phyloP scores from a whole-genome alignment of 768 basidiomycete genomes.

The Boletus reticulatus region DNA sequence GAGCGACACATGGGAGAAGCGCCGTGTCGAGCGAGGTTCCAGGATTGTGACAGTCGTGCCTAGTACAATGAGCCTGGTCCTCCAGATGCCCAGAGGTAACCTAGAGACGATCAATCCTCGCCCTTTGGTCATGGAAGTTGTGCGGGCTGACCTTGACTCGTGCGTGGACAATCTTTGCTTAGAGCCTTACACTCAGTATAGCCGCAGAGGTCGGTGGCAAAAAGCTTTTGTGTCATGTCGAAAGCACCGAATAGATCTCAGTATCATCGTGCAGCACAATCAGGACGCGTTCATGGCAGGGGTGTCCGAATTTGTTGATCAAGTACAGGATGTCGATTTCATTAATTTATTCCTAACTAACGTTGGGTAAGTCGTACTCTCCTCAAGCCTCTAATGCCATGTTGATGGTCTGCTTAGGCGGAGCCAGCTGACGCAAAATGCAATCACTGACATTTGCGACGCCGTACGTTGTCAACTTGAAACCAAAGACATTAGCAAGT shows the following conservation, averaged over 20 bases:
- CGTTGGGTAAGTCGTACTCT: slow-evolving; percentile 57
- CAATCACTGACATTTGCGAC: slow-evolving; percentile 72
- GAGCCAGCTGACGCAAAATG: slow-evolving; percentile 54
- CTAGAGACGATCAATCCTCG: slow-evolving; percentile 94
- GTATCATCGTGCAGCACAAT: slow-evolving; percentile 82
- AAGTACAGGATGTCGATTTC: slow-evolving; percentile 87
- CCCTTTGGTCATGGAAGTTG: slow-evolving; percentile 84
- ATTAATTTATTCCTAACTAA: slow-evolving; percentile 89
- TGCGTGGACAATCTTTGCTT: slow-evolving; percentile 14
- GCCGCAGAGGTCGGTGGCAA: slow-evolving; percentile 65
- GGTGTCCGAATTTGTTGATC: slow-evolving; percentile 71
- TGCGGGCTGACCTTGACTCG: slow-evolving; percentile 73
- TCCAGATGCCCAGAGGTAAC: slow-evolving; percentile 98
- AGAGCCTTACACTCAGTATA: background rate
- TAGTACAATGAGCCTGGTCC: slow-evolving; percentile 81
- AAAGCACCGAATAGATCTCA: slow-evolving; percentile 91
- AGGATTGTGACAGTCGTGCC: slow-evolving; percentile 87
- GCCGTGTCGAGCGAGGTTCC: slow-evolving; percentile 87
- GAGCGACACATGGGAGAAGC: slow-evolving; percentile 54
- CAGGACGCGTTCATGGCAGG: slow-evolving; percentile 60
- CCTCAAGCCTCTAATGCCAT: background rate
- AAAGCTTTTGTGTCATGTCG: slow-evolving; percentile 90
- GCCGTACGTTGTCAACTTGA: slow-evolving; percentile 72
- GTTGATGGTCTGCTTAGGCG: slow-evolving; percentile 41
- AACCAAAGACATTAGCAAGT: slow-evolving; percentile 66